Evolutionary conservation across 2,329 filamentous ascomycete species (phyloP).

Genomic region (Neofusicoccum parvum): DNA sequence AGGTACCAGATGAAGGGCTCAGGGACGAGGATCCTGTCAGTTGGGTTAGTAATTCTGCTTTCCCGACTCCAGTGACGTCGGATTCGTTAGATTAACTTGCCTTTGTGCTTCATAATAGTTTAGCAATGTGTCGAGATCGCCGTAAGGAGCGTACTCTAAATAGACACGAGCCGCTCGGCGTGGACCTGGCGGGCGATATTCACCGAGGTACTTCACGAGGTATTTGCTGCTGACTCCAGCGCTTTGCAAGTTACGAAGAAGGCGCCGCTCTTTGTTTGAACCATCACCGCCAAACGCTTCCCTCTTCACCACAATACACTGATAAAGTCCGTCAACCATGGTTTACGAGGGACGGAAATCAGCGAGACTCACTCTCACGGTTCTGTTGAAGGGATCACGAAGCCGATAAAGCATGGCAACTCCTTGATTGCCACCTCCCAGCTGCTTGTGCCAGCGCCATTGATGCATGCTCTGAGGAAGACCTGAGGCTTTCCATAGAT

Average conservation of each 20-base stretch:
- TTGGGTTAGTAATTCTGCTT: not conserved
- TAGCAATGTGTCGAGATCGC: not conserved
- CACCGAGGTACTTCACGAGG: not conserved
- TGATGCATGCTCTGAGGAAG: not conserved
- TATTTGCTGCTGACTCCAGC: not conserved
- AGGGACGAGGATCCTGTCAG: not conserved
- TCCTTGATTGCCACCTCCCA: not conserved
- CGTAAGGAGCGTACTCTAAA: not conserved
- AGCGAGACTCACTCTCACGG: not conserved
- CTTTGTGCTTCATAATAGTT: not conserved
- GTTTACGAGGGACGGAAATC: not conserved
- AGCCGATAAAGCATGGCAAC: not conserved
- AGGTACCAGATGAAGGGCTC: constrained; percentile 15
- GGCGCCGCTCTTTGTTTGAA: not conserved
- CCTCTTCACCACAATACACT: constrained; percentile 10
- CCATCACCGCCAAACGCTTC: not conserved
- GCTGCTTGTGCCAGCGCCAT: not conserved
- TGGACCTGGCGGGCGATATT: not conserved
- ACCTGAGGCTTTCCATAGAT: not conserved
- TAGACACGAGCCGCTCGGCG: not conserved
- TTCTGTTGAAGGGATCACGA: not conserved
- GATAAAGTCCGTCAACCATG: too few species aligned
- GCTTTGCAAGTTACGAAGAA: not conserved
- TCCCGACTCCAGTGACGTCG: not conserved
- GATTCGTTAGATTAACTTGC: not conserved